These are phyloP conservation scores for Trichoderma koningiopsis DNA, from an alignment of 2,329 filamentous ascomycete genomes.

Conservation along the genomic window DNA sequence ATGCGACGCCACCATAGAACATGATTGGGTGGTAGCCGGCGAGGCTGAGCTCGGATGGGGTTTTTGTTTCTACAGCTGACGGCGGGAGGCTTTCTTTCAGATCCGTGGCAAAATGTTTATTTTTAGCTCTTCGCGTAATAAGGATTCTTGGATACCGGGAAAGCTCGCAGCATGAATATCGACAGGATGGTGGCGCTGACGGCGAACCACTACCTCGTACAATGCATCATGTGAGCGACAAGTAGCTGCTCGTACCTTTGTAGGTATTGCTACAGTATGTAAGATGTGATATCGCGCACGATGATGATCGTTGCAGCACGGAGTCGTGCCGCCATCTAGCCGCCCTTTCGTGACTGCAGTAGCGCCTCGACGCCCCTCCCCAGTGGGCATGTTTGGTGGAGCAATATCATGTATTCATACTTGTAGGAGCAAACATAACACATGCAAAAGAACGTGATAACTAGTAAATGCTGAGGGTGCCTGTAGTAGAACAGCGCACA, in stretches of 20 bases:
- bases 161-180: not conserved
- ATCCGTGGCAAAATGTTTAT: conserved; percentile 1
- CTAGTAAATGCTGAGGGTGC: not conserved
- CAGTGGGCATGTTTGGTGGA: not conserved
- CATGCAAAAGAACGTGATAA: not conserved
- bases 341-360: not conserved
- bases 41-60: conserved; percentile 12
- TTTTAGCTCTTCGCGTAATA: not conserved
- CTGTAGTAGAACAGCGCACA: not conserved
- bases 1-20: not conserved
- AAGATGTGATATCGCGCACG: not conserved
- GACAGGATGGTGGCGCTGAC: not conserved
- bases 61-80: not conserved
- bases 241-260: not conserved
- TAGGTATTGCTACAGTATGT: too few species aligned
- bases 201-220: not conserved
- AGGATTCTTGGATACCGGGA: not conserved
- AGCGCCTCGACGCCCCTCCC: not conserved
- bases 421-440: not conserved
- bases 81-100: not conserved
- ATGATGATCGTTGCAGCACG: not conserved
- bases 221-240: not conserved
- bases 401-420: not conserved
- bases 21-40: not conserved
- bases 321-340: not conserved